Evolutionary conservation across 2,329 filamentous ascomycete species (phyloP), one percentile per base, ranked within the genome.

Genomic region (Incumbomyces delicatus): DNA sequence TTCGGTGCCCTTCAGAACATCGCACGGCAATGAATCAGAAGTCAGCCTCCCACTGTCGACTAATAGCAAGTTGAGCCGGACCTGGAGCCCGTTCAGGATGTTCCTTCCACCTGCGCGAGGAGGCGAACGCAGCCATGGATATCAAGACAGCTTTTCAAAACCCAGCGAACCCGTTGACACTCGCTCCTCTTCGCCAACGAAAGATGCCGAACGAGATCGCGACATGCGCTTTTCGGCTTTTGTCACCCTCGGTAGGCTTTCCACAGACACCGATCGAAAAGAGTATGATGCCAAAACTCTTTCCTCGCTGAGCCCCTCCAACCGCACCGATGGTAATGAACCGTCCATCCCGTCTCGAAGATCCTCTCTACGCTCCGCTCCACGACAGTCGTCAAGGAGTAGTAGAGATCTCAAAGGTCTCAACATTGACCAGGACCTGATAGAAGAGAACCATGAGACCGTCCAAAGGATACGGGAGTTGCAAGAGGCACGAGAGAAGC

Each of bases 381-480:
- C 63, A 20, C 60, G 61, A 6, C 63, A 69, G 54, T 59, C 67
- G 20, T 73, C 67, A 45, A 71, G 74, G 2, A 68, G 75, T 41
- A 64, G 72, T 6, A 85, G 87, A 45, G 61, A 61, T 39, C 63
- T 63, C 50, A 66, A 59, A 50, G 66, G 69, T 45, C 61, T 61
- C 30, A 63, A 68, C 43, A 58, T 63, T 37, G 64, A 68, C 16
- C 60, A 62, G 41, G 65, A 63, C 11, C 57, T 63, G 31, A 61
- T 61, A 7, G 67, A 66, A 41, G 59, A 71, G 69, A 74, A 77
- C 22, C 76, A 73, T 52, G 69, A 77, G 34, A 77, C 80, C 6
- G 75, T 73, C 31, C 72, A 72, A 46, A 66, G 74, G 36, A 81
- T 81, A 42, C 70, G 72, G 55, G 69, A 81, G 55, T 59, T 81